phyloP scores from a whole-genome alignment of 2,329 filamentous ascomycete genomes.

The Botrytis pseudocinerea region DNA sequence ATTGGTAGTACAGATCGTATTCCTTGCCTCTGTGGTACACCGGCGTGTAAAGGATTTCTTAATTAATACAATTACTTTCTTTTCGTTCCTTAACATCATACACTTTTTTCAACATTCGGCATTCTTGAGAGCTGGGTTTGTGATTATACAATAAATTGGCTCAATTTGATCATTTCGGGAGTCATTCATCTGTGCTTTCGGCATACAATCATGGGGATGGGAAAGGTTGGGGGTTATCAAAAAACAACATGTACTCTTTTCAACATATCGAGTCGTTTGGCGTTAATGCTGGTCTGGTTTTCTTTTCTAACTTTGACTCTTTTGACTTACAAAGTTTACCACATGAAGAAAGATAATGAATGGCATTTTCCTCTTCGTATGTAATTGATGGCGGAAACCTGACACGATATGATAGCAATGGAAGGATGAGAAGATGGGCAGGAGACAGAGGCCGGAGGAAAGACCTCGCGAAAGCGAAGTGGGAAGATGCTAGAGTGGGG shows the following conservation, averaged over 20 bases:
- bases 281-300: conserved; percentile 28
- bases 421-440: background rate
- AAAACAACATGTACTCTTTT: conserved; percentile 41
- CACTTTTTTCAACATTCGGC: conserved; percentile 19
- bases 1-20: conserved; percentile 93
- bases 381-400: background rate
- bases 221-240: conserved; percentile 25
- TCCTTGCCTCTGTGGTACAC: conserved; percentile 92
- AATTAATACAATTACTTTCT: conserved; percentile 69
- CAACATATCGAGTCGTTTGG: conserved; percentile 36
- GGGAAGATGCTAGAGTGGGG: background rate
- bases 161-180: conserved; percentile 8
- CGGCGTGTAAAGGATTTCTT: conserved; percentile 97
- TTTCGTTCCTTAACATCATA: conserved; percentile 19
- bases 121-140: conserved; percentile 3
- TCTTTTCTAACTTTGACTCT: background rate
- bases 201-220: conserved; percentile 20
- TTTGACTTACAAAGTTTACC: background rate
- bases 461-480: background rate
- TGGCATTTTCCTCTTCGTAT: background rate
- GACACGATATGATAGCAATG: conserved; percentile 10
- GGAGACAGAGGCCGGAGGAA: background rate
- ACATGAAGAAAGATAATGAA: conserved; percentile 1
- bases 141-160: conserved; percentile 13
- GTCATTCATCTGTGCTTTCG: conserved; percentile 8